These are phyloP conservation scores for Vachellia pachyceras DNA, from an alignment of 306 rosid species.

Conservation along the genomic window DNA sequence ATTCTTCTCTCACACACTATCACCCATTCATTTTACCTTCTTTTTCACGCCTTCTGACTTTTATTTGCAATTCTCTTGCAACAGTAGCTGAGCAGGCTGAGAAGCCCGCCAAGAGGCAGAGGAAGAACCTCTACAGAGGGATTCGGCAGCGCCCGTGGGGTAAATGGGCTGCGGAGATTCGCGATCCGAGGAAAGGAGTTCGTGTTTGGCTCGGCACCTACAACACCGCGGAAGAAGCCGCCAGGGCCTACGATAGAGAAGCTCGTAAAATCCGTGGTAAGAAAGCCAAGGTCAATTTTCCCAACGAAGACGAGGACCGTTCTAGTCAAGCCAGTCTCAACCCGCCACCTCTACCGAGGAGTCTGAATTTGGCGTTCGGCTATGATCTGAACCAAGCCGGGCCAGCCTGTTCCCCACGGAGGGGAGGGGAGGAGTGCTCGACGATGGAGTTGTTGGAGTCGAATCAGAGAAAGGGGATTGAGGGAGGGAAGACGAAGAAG, in stretches of 20 bases:
- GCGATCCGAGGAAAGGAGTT: conserved; percentile 90
- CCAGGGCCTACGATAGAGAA: conserved; percentile 87
- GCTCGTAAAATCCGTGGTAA: conserved; percentile 93
- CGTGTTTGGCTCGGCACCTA: conserved; percentile 99
- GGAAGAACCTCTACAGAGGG: conserved; percentile 92
- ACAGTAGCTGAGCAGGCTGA: conserved; percentile 52
- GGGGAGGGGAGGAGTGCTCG: conserved; percentile 43
- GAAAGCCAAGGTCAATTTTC: conserved; percentile 95
- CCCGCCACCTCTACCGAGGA: conserved; percentile 16
- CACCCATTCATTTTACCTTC: neutral
- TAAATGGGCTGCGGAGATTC: conserved; percentile 96
- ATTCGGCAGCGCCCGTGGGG: conserved; percentile 98
- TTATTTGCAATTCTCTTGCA: conserved; percentile 16
- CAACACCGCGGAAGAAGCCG: conserved; percentile 94
- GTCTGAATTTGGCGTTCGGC: conserved; percentile 52
- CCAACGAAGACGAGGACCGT: conserved; percentile 57
- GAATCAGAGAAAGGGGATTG: conserved; percentile 32
- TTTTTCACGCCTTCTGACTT: neutral
- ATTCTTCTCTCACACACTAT: neutral
- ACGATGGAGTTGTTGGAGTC: conserved; percentile 33
- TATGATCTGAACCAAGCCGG: conserved; percentile 61
- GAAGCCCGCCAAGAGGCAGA: conserved; percentile 70
- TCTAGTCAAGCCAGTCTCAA: conserved; percentile 31
- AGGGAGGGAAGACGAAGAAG: conserved; percentile 28
- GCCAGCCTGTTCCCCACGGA: conserved; percentile 32